Percentiles rank a stretch among this genome's conserved stretches.
These are phyloP conservation scores for Pseudocercospora cruenta DNA, from an alignment of 2,329 filamentous ascomycete genomes.

Conservation along the genomic window DNA sequence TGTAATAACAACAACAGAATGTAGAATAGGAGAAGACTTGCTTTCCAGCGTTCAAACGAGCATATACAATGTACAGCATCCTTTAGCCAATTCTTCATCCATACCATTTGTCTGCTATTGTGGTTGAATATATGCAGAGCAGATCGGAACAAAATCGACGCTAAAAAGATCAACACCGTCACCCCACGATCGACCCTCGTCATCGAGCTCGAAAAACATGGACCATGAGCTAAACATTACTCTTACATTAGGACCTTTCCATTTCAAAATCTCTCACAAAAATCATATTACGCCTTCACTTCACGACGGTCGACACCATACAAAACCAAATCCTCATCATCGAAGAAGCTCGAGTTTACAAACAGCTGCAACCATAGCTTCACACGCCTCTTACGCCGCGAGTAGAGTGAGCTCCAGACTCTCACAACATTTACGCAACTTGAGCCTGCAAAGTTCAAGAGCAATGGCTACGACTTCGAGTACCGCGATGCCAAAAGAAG, in stretches of 20 bases:
- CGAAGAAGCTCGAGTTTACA: background rate
- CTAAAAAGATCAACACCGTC: background rate
- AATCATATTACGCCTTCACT: constrained; percentile 6
- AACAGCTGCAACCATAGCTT: constrained; percentile 37
- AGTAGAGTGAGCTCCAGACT: constrained; percentile 2
- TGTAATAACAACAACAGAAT: constrained; percentile 12
- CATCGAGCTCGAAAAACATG: constrained; percentile 14
- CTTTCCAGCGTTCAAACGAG: background rate
- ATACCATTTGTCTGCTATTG: background rate
- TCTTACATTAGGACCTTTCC: constrained; percentile 17
- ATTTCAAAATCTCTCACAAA: constrained; percentile 14
- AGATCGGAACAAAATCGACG: constrained; percentile 1
- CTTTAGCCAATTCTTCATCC: background rate
- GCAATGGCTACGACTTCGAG: constrained; percentile 47
- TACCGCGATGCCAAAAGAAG: constrained; percentile 37
- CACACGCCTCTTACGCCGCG: constrained; percentile 29
- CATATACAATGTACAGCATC: background rate
- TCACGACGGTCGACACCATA: constrained; percentile 5
- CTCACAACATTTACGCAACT: background rate
- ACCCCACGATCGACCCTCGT: constrained; percentile 13
- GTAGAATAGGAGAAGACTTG: constrained; percentile 4
- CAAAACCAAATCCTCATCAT: background rate
- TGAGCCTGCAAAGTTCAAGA: background rate
- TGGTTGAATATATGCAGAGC: background rate
- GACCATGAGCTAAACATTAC: constrained; percentile 20